Percentiles rank a stretch among this genome's conserved stretches.
These are phyloP conservation scores for Catunica adiposa DNA, from an alignment of 2,329 filamentous ascomycete species.

Conservation along the genomic window DNA sequence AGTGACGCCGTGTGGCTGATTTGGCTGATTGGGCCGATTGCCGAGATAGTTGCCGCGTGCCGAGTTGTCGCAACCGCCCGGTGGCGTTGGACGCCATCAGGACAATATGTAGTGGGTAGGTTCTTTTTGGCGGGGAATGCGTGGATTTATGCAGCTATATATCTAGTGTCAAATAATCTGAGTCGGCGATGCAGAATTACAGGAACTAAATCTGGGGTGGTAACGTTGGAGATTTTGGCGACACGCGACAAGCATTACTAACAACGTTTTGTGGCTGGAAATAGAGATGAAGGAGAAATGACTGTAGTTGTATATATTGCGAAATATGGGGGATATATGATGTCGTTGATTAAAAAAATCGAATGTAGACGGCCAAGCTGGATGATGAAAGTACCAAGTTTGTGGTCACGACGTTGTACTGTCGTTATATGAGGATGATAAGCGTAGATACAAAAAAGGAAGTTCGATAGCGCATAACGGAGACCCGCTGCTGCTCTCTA, in stretches of 20 bases:
- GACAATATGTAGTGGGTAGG: not conserved
- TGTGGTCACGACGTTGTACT: not conserved
- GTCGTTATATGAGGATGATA: not conserved
- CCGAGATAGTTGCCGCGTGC: not conserved
- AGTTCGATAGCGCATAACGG: not conserved
- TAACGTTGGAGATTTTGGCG: not conserved
- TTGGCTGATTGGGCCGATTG: too few relatives aligned
- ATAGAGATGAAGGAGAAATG: not conserved
- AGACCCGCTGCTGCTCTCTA: not conserved
- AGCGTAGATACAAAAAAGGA: not conserved
- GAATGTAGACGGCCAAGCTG: not conserved
- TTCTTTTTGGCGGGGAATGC: not conserved
- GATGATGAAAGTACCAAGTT: not conserved
- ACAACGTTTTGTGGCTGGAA: not conserved
- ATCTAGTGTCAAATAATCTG: too few relatives aligned
- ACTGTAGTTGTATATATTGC: not conserved
- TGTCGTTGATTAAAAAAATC: too few relatives aligned
- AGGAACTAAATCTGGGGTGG: not conserved
- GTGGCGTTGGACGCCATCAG: not conserved
- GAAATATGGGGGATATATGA: not conserved
- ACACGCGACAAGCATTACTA: not conserved
- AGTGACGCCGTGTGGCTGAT: not conserved
- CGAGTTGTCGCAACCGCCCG: not conserved
- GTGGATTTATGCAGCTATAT: too few relatives aligned
- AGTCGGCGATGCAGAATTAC: too few relatives aligned